Evolutionary conservation across 2,329 filamentous ascomycete species (phyloP).

Genomic region (Rhinocladiella mackenziei): DNA sequence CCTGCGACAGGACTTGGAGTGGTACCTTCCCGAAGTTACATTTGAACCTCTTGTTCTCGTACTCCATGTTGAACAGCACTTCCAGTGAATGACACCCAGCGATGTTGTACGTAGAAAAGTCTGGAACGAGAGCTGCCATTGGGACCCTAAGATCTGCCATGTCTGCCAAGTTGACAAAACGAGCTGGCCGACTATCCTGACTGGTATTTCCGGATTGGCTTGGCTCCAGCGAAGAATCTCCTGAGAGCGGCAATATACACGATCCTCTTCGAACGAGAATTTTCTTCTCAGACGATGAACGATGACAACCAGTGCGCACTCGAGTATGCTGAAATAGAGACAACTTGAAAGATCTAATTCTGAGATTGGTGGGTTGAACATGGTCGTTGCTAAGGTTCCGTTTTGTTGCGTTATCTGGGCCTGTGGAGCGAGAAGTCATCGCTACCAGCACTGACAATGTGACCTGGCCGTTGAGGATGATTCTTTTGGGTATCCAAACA

Average conservation of each 20-base stretch:
- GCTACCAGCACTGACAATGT: slow-evolving; percentile 7
- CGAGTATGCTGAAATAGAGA: slow-evolving; percentile 13
- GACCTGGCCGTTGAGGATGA: slow-evolving; percentile 2
- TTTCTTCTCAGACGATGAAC: background rate
- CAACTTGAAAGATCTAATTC: slow-evolving; percentile 6
- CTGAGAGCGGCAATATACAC: slow-evolving; percentile 3
- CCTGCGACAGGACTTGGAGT: slow-evolving; percentile 1
- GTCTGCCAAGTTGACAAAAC: slow-evolving; percentile 10
- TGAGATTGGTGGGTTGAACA: background rate
- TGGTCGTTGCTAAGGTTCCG: no score
- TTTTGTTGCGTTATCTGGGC: background rate
- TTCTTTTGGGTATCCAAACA: slow-evolving; percentile 7
- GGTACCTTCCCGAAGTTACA: slow-evolving; percentile 2
- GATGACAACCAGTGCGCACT: slow-evolving; percentile 11
- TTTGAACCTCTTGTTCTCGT: slow-evolving; percentile 8
- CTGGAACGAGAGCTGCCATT: background rate
- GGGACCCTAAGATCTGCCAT: slow-evolving; percentile 8
- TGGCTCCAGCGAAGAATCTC: background rate
- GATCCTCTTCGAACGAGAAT: slow-evolving; percentile 11
- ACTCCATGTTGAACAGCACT: slow-evolving; percentile 4
- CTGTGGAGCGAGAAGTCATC: background rate
- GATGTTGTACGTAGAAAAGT: slow-evolving; percentile 23
- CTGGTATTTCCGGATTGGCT: background rate
- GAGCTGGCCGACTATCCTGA: background rate
- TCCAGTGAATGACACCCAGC: slow-evolving; percentile 11